Base-by-base conservation (phyloP, 768 basidiomycete genomes). In the Pulveroboletus sp. region DNA sequence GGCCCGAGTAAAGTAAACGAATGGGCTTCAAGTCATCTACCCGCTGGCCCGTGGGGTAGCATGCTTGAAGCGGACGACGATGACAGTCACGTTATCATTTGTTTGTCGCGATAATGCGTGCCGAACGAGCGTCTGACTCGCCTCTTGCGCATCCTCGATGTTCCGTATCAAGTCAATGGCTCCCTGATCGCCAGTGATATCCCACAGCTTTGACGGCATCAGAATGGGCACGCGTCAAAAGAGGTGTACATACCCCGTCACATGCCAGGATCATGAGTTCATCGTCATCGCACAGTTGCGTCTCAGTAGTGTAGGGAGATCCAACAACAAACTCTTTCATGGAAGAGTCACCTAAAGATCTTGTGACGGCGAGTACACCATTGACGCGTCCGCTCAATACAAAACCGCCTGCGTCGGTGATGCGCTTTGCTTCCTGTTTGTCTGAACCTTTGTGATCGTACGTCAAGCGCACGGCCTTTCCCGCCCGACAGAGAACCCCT, bases 241-340 rank as follows among this genome's bases (percentile, higher is more conserved):
- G 5, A 48, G 43, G 17, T 12, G 41, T 14, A 79, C 93, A 59
- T 67, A 97, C 95, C 57, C 96, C 96, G 69, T 99, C 96, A 64
- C 96, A 99, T 18, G 96, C 96, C 52, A 99, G 77, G 51, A 99
- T 89, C 57, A 97, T 66, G 67, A 95, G 92, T 66, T 98, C 95
- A 64, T 98, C 96, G 6, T 90, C 85, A 8, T 89, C 83, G 47
- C 86, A 86, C 37, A 99, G 71, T 58, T 86, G 82, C 11, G 95
- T 97, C 69, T 97, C 94, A n/a, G 96, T 98, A 17, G 96, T 99
- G 69, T 95, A 99, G 6, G 96, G 96, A 27, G 90, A 81, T 2
- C 96, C 96, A 42, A 98, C 96, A 10, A 99, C 96, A 66, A 94
- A 99, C 62, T 99, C 96, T 71, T 99, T 99, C 96, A 99, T 98